Evolutionary conservation across 164 flowering plant species (phyloP), one percentile per base, ranked within the genome.

Genomic region (Magnolia kwangsiensis): DNA sequence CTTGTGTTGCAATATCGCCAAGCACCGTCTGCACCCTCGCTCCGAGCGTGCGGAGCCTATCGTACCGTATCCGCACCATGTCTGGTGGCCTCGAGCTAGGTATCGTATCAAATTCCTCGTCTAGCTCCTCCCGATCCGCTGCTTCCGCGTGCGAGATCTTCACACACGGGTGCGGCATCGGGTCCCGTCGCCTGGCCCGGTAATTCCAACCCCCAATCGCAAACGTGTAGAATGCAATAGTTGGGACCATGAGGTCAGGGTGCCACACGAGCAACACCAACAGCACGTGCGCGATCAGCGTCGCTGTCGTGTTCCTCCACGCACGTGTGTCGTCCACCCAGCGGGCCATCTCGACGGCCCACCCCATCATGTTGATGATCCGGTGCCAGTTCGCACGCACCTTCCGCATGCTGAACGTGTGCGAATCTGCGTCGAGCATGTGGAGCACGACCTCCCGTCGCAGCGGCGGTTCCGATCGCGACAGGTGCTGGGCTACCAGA

Each of bases 391-490:
- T 95, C 8, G 91, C 97, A 0, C 96, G 90, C 1, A 89, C 87
- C 73, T 87, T 90, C 14, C 98, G 77, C 93, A 95, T 92, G 83
- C 98, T 92, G 63, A 89, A 95, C 0, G 82, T 51, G 27, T 86
- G 83, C 5, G 92, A 83, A 50, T 95, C 93, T 0, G 87, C 88
- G 50, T 92, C 98, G 0, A 93, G 89, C 94, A 93, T 80, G 87
- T 86, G 89, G 0, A 85, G 81, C 19, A 92, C 95, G 13, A 90
- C 91, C 80, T 96, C 97, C 2, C 81, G 89, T 7, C 86, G 59
- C 4, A 94, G 80, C 3, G 98, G 96, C 50, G 99, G 99, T 75
- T 96, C 98, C 0, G 99, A 87, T 69, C 94, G 73, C 1, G 93
- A 80, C 77, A 96, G 71, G 75, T 88, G 90, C 2, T 76, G 79